Evolutionary conservation across 2,329 filamentous ascomycete species (phyloP), one percentile per base, ranked within the genome.

Genomic region (Scytalidium lignicola): DNA sequence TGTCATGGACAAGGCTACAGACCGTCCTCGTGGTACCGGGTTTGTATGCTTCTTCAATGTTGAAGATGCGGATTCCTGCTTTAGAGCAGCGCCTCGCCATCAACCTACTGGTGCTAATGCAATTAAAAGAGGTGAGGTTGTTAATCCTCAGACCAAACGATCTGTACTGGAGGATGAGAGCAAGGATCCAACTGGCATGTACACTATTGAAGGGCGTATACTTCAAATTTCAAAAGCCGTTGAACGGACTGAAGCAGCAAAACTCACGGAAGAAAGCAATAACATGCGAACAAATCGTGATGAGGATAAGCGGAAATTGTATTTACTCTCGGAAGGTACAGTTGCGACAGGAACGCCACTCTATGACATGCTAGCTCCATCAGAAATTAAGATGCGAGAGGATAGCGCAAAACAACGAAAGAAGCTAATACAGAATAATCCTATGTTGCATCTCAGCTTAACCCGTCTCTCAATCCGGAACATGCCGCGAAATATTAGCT

Each of bases 381-480:
- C 86, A 0, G 93, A 99, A 65, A 72, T 93, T 56, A 86, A 88
- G 62, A 88, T 97, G 80, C 82, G 93, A 54, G 90, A 96, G 64
- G 82, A 90, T 48, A 96, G 90, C 60, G 81, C 82, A 22, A 87
- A 85, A 59, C 92, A 97, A 70, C 85, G 93, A 45, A 91, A 93
- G 72, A 88, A 86, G 59, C 79, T 96, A 51, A 90, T 99, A 59
- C 87, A 96, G 71, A 83, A 79, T 67, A 99, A 99, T 66, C 92
- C 93, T 0, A 86, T 84, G 44, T 75, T 99, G 28, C 89, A 96
- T 67, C 70, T 99, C 47, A 93, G 87, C 66, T 75, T 99, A 46
- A 96, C 90, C 7, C 87, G 93, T 61, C 80, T 99, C 26, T 92
- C 92, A 1, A 74, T 99, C 49, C 88, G 93, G 58, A 99, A 99